Percentiles rank a stretch among this genome's conserved stretches.
Conservation (phyloP, 176 grass and related monocot species). For the Musa itinerans region DNA sequence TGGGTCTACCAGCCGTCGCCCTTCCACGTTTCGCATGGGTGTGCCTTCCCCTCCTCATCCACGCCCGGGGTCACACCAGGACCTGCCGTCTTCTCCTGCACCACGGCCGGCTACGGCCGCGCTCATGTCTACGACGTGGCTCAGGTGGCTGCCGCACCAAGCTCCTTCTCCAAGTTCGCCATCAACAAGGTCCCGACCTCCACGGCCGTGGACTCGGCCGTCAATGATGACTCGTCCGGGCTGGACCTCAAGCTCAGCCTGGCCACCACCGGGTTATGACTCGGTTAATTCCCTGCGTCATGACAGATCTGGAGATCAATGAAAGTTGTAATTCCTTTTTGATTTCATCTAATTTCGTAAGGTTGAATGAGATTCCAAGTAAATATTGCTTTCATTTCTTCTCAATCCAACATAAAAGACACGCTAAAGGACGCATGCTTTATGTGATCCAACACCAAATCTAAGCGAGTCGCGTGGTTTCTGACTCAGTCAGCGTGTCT, state of each 20-base stretch:
- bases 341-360: too few species aligned
- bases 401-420: too few species aligned
- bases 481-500: constrained; percentile 4
- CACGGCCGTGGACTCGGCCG: neutral
- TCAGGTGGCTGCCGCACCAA: neutral
- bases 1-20: constrained; percentile 18
- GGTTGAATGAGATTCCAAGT: too few species aligned
- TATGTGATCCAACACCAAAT: too few species aligned
- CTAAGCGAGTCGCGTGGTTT: neutral
- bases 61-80: neutral
- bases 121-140: neutral
- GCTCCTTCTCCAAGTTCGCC: neutral
- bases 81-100: neutral
- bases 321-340: too few species aligned
- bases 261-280: constrained; percentile 40
- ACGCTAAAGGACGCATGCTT: too few species aligned
- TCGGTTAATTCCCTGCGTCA: neutral
- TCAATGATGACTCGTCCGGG: constrained; percentile 26
- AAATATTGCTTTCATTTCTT: too few species aligned
- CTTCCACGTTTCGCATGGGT: constrained; percentile 27
- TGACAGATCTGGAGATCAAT: too few species aligned
- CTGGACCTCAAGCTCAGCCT: constrained; percentile 80
- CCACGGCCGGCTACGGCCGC: neutral
- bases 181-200: too few species aligned
- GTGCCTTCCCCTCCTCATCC: constrained; percentile 14